Conservation (phyloP, 768 basidiomycete genomes). For the Dioszegia aurantiaca region DNA sequence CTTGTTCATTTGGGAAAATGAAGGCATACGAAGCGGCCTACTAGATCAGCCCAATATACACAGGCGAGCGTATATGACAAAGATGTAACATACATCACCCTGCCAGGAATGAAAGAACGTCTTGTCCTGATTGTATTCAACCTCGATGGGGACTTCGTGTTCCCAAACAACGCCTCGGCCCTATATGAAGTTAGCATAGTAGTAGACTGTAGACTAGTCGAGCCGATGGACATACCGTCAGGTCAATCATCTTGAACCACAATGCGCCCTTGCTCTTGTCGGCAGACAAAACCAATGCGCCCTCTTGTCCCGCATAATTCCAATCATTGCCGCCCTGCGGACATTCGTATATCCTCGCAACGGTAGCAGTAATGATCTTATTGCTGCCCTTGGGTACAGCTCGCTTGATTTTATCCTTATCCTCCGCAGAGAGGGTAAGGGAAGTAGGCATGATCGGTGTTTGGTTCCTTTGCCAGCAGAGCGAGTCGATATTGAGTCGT, state of each 20-base stretch:
- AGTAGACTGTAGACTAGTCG: not conserved
- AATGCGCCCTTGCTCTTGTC: constrained; percentile 62
- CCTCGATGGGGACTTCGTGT: constrained; percentile 79
- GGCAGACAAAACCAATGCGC: constrained; percentile 70
- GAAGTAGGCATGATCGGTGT: constrained; percentile 60
- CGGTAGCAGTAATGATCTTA: constrained; percentile 78
- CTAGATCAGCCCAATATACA: constrained; percentile 14
- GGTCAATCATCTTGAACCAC: constrained; percentile 76
- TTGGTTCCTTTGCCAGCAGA: constrained; percentile 57
- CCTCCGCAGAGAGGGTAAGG: constrained; percentile 55
- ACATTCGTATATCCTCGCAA: constrained; percentile 87
- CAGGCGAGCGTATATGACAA: too few species aligned
- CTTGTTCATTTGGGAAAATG: constrained; percentile 80
- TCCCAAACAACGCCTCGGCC: constrained; percentile 89
- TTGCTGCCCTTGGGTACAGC: constrained; percentile 59
- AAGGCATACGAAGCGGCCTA: constrained; percentile 57
- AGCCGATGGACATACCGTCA: constrained; percentile 56
- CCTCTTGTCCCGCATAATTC: constrained; percentile 84
- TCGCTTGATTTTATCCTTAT: constrained; percentile 71
- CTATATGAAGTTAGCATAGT: constrained; percentile 54
- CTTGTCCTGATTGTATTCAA: constrained; percentile 78
- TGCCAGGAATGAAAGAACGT: constrained; percentile 89
- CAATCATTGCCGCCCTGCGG: constrained; percentile 61
- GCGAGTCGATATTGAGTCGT: too few species aligned
- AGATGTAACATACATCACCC: constrained; percentile 71